Base-by-base conservation (phyloP, 2,329 filamentous ascomycete species). In the Drechslera avenae region DNA sequence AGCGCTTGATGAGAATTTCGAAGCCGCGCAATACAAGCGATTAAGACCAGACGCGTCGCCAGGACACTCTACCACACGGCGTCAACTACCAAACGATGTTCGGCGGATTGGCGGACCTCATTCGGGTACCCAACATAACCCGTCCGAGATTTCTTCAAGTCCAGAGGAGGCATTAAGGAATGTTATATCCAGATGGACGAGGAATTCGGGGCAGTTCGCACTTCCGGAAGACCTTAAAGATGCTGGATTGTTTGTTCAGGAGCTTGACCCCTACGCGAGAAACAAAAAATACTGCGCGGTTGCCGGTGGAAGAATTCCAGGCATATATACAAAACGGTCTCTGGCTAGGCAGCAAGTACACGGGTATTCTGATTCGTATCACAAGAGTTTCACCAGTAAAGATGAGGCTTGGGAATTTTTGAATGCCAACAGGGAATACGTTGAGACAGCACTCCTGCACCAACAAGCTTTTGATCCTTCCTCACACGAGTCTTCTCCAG, bases 341-440 rank as follows among this genome's bases (percentile, higher is more conserved):
- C 82, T 85, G 26, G 90, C 87, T 7, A 79, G 87, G 52, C 78
- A 84, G 57, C 88, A 92, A 58, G 89, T 94, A 52, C 83, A 79
- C 21, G 89, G 88, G 1, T 87, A 86, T 68, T 86, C 87, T 61
- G 85, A 85, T 4, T 10, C 12, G 12, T 7, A 9, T 53, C 83
- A 78, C 45, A 76, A 74, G 60, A 72, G 68, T 2, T 81, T 81
- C 50, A 63, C 72, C 31, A 79, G 74, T 7, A 59, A 66, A 18
- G 79, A 79, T 44, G 90, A 94, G 71, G 93, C 93, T 0, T 84
- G 92, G 66, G 83, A 83, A n/a, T 97, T 89, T 69, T 87, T 96
- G 8, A 42, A 60, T 17, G 54, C 58, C n/a, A 49, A 60, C 31
- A 57, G 47, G 34, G 76, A 72, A 5, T 9, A 28, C 5, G 16